A percentile compares a stretch with the other conserved stretches of the same genome.
Evolutionary conservation across 192 early-diverging fungal genomes (phyloP).

Genomic region (Gamsiella multidivaricata): DNA sequence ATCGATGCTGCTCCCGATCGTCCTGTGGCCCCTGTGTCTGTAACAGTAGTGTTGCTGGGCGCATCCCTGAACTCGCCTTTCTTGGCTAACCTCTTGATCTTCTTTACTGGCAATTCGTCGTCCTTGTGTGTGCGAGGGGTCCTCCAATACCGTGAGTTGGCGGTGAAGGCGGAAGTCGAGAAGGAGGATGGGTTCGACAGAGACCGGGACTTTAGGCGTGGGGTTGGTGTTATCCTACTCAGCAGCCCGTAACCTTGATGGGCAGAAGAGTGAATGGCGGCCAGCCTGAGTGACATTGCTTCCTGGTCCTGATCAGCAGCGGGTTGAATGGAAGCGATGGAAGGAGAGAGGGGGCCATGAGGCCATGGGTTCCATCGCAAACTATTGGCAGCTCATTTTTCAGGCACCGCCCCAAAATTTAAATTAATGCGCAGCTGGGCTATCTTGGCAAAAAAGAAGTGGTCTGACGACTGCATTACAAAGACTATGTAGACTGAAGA

Average conservation of each 20-base stretch:
- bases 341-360: background rate
- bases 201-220: too few species aligned
- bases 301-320: background rate
- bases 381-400: too few species aligned
- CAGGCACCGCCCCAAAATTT: too few species aligned
- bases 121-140: slow-evolving; percentile 1
- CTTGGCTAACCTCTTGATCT: slow-evolving; percentile 4
- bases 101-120: slow-evolving; percentile 1
- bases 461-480: too few species aligned
- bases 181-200: background rate
- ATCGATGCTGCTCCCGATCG: background rate
- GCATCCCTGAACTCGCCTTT: slow-evolving; percentile 9
- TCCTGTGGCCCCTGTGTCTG: background rate
- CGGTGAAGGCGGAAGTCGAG: slow-evolving; percentile 10
- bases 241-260: background rate
- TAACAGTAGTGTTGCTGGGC: background rate
- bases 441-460: too few species aligned
- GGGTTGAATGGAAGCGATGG: background rate
- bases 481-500: too few species aligned
- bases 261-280: too few species aligned
- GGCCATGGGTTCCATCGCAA: background rate
- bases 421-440: too few species aligned
- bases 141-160: background rate
- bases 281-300: too few species aligned
- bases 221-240: background rate